Conservation (phyloP, 2,329 filamentous ascomycete genomes). For the Fusarium lateritium region DNA sequence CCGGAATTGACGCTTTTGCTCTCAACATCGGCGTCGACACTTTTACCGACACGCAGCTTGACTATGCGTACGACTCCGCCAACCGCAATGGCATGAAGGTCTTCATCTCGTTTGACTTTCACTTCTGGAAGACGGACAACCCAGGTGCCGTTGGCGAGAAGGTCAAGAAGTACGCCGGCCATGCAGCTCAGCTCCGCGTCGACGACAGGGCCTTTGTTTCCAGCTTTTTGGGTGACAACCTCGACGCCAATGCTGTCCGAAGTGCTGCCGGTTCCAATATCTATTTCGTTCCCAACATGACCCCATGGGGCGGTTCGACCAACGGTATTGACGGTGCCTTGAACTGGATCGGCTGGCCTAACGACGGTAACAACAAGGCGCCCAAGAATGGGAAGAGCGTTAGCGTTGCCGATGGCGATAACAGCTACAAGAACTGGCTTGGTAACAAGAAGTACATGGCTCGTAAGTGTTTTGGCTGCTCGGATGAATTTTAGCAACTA, state of each 20-base stretch:
- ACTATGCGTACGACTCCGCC: conserved; percentile 65
- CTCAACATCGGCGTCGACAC: conserved; percentile 64
- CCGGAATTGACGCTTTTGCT: conserved; percentile 64
- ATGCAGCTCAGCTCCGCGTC: conserved; percentile 63
- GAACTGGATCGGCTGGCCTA: conserved; percentile 64
- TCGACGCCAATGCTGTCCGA: conserved; percentile 60
- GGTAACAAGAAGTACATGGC: conserved; percentile 64
- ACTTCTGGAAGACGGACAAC: conserved; percentile 59
- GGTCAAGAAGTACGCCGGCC: conserved; percentile 61
- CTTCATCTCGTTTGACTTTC: conserved; percentile 71
- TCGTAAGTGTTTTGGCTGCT: conserved; percentile 30
- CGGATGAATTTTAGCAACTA: background rate
- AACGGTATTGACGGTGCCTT: conserved; percentile 62
- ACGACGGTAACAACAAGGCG: conserved; percentile 64
- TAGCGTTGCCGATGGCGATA: conserved; percentile 59
- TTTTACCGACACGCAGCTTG: conserved; percentile 63
- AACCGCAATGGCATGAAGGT: conserved; percentile 65
- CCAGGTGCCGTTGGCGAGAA: conserved; percentile 60
- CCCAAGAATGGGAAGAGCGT: conserved; percentile 57
- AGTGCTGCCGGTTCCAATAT: conserved; percentile 60
- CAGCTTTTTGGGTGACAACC: conserved; percentile 65
- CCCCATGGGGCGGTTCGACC: conserved; percentile 56
- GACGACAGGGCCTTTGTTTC: conserved; percentile 67
- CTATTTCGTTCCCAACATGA: conserved; percentile 67
- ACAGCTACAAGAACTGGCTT: conserved; percentile 53